These are phyloP conservation scores for Striga hermonthica DNA, from an alignment of 305 asterid species.

Conservation along the genomic window DNA sequence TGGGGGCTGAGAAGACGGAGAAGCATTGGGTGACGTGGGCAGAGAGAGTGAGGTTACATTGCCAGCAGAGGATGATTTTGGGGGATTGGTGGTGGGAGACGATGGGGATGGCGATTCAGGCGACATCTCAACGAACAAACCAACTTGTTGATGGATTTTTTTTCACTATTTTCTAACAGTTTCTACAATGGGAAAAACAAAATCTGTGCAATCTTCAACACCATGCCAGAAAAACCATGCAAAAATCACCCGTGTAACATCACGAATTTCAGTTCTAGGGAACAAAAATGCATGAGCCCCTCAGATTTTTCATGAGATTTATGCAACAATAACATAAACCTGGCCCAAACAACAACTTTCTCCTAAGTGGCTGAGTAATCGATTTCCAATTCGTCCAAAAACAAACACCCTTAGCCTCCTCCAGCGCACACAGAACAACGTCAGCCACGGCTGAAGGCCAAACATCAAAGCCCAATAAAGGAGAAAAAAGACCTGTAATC, in stretches of 20 bases:
- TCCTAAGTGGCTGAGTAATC: neutral
- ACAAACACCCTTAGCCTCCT: neutral
- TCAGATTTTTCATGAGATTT: no score
- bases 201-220: conserved; percentile 25
- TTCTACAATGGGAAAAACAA: neutral
- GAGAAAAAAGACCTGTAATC: conserved; percentile 12
- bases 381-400: conserved; percentile 16
- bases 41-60: neutral
- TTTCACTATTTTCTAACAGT: neutral
- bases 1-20: conserved; percentile 19
- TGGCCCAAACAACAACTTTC: neutral
- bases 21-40: neutral
- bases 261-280: no score
- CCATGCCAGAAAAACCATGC: neutral
- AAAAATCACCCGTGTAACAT: neutral
- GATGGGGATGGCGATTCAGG: conserved; percentile 44
- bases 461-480: neutral
- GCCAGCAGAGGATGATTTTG: conserved; percentile 31
- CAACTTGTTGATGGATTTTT: conserved; percentile 9
- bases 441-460: conserved; percentile 25
- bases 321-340: no score
- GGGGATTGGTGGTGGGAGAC: conserved; percentile 35
- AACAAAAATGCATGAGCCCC: no score
- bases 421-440: conserved; percentile 17
- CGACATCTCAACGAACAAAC: conserved; percentile 38